Evolutionary conservation across 2,329 filamentous ascomycete genomes (phyloP).

Genomic region (Akanthomyces lecanii): DNA sequence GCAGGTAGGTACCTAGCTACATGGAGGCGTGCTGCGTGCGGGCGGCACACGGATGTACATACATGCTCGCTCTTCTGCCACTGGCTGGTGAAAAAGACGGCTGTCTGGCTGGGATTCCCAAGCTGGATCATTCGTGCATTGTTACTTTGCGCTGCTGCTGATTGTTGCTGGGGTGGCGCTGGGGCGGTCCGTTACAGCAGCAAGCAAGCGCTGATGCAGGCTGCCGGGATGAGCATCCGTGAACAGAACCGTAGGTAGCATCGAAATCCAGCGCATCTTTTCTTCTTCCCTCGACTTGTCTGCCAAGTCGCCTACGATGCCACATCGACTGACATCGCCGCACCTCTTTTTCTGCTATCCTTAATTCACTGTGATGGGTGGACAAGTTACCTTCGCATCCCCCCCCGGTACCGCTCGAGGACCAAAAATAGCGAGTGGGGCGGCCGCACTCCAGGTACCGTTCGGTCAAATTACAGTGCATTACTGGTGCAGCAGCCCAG

Average conservation of each 20-base stretch:
- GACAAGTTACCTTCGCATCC: neutral
- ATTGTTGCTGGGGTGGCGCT: neutral
- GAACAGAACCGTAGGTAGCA: neutral
- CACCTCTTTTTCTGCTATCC: neutral
- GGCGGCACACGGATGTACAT: neutral
- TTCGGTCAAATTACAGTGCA: constrained; percentile 16
- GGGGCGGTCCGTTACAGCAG: neutral
- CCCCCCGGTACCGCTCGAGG: neutral
- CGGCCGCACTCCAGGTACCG: constrained; percentile 1
- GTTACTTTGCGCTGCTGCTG: neutral
- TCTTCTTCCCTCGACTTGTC: neutral
- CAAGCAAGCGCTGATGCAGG: neutral
- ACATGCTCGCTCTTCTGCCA: no score
- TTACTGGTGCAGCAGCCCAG: constrained; percentile 1
- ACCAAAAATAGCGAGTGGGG: constrained; percentile 12
- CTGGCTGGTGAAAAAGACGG: no score
- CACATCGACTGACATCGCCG: no score
- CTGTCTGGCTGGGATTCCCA: no score
- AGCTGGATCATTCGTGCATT: neutral
- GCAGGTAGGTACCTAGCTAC: no score
- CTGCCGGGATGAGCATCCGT: neutral
- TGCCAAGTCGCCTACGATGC: neutral
- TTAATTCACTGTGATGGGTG: neutral
- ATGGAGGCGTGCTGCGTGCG: neutral
- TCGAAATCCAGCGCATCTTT: no score